These are phyloP conservation scores for Ilyonectria mors-panacis DNA, from an alignment of 2,329 filamentous ascomycete genomes.

Conservation along the genomic window DNA sequence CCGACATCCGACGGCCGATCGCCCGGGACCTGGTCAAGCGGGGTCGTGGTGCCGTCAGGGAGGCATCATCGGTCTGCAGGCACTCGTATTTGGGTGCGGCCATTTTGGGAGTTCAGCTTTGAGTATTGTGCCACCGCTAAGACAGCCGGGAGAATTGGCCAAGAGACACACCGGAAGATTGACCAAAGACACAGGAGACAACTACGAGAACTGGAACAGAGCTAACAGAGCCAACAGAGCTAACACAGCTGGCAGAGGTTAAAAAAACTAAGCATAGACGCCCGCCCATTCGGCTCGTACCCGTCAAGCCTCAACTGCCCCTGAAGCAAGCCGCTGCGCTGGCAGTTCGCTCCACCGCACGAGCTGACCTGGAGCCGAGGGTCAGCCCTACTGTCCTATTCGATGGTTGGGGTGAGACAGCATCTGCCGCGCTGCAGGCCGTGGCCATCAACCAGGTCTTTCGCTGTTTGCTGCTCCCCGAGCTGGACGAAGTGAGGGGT, in stretches of 20 bases:
- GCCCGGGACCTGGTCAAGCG: neutral
- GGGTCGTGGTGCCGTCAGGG: neutral
- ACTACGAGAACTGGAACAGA: neutral
- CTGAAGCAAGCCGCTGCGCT: neutral
- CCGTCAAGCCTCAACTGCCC: neutral
- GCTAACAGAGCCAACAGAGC: neutral
- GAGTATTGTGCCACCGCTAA: neutral
- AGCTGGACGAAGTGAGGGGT: neutral
- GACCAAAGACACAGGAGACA: too few relatives aligned
- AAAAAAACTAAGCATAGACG: neutral
- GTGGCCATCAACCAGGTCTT: neutral
- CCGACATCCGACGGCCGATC: neutral
- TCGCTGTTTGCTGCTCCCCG: neutral
- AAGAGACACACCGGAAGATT: too few relatives aligned
- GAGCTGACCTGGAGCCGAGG: neutral
- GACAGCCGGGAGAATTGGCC: neutral
- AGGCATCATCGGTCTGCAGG: neutral
- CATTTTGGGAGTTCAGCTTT: too few relatives aligned
- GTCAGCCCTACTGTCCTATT: neutral
- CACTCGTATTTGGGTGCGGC: neutral
- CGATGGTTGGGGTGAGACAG: neutral
- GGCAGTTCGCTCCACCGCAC: neutral
- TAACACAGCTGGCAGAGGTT: neutral
- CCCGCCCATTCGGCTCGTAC: neutral
- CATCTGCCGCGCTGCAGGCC: neutral